Evolutionary conservation across 352 stramenopile species (phyloP), one percentile per base, ranked within the genome.

Genomic region (Thalassiosira mediterranea): DNA sequence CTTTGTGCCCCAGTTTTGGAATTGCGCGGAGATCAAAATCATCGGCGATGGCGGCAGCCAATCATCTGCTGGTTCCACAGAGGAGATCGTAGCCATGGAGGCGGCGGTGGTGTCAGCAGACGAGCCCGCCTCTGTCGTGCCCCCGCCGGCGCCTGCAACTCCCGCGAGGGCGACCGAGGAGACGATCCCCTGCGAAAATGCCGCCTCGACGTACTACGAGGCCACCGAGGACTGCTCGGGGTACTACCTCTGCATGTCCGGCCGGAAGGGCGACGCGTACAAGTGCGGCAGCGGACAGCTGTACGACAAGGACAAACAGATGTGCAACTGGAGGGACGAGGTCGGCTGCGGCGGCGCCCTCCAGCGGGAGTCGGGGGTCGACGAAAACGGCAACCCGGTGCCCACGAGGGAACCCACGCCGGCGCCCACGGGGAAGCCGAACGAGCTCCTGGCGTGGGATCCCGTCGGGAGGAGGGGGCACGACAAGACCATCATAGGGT

Each of bases 11-110:
- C 28, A 71, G 56, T 71, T 75, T 38, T 65, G 65, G 57, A 72
- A 76, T 26, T 76, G 70, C 54, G 70, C 63, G 19, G 70, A 79
- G 63, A 49, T 80, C 13, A 64, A 42, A 40, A 54, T 80, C 32
- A 51, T 42, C 34, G 34, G 34, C 7, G 13, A 42, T 7, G 34
- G 34, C 13, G 34, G 34, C n/a, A n/a, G 34, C 34, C 34, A 13
- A 42, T 7, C 34, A 13, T 13, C 34, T 13, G 7, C 34, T 13
- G 34, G 7, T 42, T 13, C 34, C 34, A 13, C 34, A 13, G 34
- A 42, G 34, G 34, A 42, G 7, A 13, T 42, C 34, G 34, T 13
- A 13, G 34, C 34, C 7, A 42, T 13, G 34, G 34, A 7, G 7
- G 34, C 34, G n/a, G n/a, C n/a, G n/a, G n/a, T n/a, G n/a, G n/a